These are phyloP conservation scores for Zymoseptoria passerinii DNA, from an alignment of 2,329 filamentous ascomycete species.

Conservation along the genomic window DNA sequence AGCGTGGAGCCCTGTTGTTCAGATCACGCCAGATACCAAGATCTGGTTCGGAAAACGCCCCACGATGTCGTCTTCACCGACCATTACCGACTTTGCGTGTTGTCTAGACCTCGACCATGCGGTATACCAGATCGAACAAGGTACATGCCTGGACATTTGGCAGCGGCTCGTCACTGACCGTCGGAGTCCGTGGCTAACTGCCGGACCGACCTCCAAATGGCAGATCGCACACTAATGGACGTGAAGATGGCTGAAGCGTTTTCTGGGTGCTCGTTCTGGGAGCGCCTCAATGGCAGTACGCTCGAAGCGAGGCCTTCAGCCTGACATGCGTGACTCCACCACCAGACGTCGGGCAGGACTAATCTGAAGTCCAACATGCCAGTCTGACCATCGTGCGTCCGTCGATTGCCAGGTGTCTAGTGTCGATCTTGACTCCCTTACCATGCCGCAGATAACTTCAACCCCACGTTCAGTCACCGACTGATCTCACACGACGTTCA, in stretches of 20 bases:
- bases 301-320: not conserved
- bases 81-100: not conserved
- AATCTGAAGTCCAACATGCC: not conserved
- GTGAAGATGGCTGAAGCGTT: too few relatives aligned
- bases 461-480: not conserved
- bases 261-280: not conserved
- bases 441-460: not conserved
- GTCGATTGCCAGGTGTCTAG: not conserved
- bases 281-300: not conserved
- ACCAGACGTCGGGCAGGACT: not conserved
- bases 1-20: not conserved
- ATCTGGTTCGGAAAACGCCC: not conserved
- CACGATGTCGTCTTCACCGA: not conserved
- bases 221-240: not conserved
- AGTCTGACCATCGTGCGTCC: not conserved
- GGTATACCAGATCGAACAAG: not conserved
- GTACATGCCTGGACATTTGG: not conserved
- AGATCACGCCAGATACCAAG: not conserved
- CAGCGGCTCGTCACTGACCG: not conserved
- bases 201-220: not conserved
- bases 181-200: not conserved
- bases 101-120: not conserved
- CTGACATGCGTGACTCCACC: not conserved
- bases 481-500: not conserved
- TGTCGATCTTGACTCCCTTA: not conserved